Conservation (phyloP, 1,284 basidiomycete species). For the Trichosporon sp. region DNA sequence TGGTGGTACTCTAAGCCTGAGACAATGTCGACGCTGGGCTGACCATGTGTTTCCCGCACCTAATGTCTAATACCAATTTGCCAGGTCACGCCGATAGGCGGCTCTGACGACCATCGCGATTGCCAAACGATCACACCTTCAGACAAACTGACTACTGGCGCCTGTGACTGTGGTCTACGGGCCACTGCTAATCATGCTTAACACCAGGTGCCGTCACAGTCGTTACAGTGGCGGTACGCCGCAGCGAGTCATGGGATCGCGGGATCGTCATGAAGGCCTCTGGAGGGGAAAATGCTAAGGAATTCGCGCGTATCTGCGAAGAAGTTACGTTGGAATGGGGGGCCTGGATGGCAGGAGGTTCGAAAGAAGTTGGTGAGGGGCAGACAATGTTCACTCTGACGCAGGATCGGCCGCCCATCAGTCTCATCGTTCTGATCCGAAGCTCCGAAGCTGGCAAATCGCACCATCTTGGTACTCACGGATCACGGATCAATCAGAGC, state of each 20-base stretch:
- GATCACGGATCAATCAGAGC: no score
- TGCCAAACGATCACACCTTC: no score
- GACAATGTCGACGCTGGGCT: neutral
- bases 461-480: no score
- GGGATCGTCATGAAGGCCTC: neutral
- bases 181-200: no score
- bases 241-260: neutral
- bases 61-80: neutral
- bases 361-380: neutral
- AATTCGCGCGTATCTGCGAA: neutral
- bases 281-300: no score
- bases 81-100: neutral
- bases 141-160: neutral
- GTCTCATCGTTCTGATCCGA: neutral
- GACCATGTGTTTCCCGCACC: neutral
- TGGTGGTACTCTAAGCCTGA: neutral
- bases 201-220: no score
- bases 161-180: neutral
- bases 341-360: neutral
- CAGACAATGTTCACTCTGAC: neutral
- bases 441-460: neutral
- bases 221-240: neutral
- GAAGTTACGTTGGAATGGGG: no score
- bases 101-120: no score
- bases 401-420: neutral